These are phyloP conservation scores for Beauveria rudraprayagi DNA, from an alignment of 2,329 filamentous ascomycete genomes.

Conservation along the genomic window DNA sequence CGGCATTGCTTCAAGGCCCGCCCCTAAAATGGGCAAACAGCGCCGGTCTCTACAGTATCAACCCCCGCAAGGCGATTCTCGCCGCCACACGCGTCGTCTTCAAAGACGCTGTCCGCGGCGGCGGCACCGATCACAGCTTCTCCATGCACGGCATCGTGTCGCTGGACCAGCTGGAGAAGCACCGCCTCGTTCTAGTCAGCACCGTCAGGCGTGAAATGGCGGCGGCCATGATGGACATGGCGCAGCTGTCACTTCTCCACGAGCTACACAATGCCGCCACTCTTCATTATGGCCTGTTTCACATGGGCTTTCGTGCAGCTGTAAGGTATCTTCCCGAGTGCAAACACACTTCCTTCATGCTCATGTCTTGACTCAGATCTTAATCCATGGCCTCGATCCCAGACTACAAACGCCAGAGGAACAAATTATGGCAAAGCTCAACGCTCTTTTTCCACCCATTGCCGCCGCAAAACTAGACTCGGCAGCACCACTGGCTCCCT, in stretches of 20 bases:
- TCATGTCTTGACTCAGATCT: slow-evolving; percentile 17
- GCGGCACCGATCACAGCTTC: slow-evolving; percentile 19
- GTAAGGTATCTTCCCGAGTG: slow-evolving; percentile 19
- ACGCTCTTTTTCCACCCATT: slow-evolving; percentile 27
- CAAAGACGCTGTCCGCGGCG: slow-evolving; percentile 16
- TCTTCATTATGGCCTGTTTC: slow-evolving; percentile 22
- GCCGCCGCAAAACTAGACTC: slow-evolving; percentile 16
- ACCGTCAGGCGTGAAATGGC: slow-evolving; percentile 7
- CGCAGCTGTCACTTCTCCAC: slow-evolving; percentile 17
- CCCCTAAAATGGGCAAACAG: background rate
- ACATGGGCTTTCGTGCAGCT: slow-evolving; percentile 25
- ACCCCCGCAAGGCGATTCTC: slow-evolving; percentile 22
- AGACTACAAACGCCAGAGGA: slow-evolving; percentile 8
- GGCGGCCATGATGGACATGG: slow-evolving; percentile 11
- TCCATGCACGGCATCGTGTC: slow-evolving; percentile 24
- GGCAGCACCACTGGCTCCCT: slow-evolving; percentile 21
- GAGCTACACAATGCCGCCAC: slow-evolving; percentile 23
- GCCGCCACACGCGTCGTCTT: slow-evolving; percentile 21
- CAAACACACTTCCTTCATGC: background rate
- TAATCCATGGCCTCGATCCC: slow-evolving; percentile 19
- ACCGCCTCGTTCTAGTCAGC: slow-evolving; percentile 17
- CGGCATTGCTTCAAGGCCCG: background rate
- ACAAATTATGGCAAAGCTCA: slow-evolving; percentile 23
- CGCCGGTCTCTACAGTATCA: slow-evolving; percentile 5
- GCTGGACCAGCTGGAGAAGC: slow-evolving; percentile 26